phyloP scores from a whole-genome alignment of 768 basidiomycete species.

The Boletus subcaerulescens region DNA sequence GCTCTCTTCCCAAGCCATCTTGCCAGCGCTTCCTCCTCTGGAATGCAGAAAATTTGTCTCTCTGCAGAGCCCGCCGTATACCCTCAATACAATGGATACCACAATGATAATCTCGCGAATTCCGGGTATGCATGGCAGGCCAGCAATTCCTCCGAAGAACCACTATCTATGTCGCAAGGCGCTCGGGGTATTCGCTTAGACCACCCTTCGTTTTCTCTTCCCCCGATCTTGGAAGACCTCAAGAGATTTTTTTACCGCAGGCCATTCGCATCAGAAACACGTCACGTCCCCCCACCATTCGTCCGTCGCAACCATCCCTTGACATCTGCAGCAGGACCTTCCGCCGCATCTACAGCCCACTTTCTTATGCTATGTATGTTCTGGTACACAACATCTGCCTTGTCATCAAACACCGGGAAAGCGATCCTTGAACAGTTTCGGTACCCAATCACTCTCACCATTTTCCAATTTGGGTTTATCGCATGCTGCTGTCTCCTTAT shows the following conservation, averaged over 20 bases:
- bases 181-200: constrained; percentile 4
- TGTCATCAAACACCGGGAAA: constrained; percentile 97
- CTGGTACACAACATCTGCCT: constrained; percentile 92
- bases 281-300: constrained; percentile 22
- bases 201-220: constrained; percentile 4
- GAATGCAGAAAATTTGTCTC: constrained; percentile 22
- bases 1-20: not conserved
- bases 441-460: constrained; percentile 95
- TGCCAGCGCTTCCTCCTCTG: constrained; percentile 3
- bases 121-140: constrained; percentile 24
- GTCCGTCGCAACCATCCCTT: constrained; percentile 25
- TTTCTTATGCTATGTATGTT: constrained; percentile 83
- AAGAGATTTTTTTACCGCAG: constrained; percentile 18
- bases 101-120: constrained; percentile 12
- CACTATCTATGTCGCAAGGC: constrained; percentile 7
- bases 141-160: constrained; percentile 16
- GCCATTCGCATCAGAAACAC: constrained; percentile 10
- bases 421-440: constrained; percentile 89
- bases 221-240: constrained; percentile 12
- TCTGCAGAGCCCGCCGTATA: constrained; percentile 13
- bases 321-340: constrained; percentile 11
- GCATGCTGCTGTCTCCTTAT: constrained; percentile 80
- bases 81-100: constrained; percentile 16
- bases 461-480: constrained; percentile 96
- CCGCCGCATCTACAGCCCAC: constrained; percentile 33